A percentile compares a stretch with the other conserved stretches of the same genome.
Evolutionary conservation across 768 basidiomycete species (phyloP).

Genomic region (Tylopilus plumbeoviolaceoides): DNA sequence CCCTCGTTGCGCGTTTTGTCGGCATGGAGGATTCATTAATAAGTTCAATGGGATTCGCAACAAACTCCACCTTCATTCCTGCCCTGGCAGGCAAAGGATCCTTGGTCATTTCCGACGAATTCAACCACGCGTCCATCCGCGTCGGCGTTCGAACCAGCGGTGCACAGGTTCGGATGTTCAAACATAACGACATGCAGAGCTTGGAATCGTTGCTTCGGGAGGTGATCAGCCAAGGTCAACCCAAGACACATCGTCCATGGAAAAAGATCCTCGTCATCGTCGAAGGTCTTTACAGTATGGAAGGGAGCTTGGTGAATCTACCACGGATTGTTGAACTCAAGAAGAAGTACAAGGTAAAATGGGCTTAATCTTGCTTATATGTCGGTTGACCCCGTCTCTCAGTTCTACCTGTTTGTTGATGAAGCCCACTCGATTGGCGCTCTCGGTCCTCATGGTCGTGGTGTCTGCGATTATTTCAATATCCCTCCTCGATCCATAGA

Average conservation of each 20-base stretch:
- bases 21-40: conserved; percentile 90
- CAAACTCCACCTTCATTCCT: conserved; percentile 91
- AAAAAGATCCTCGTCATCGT: conserved; percentile 95
- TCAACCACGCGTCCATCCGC: conserved; percentile 94
- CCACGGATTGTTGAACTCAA: conserved; percentile 83
- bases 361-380: conserved; percentile 12
- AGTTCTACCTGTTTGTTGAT: conserved; percentile 96
- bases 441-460: conserved; percentile 90
- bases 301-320: conserved; percentile 88
- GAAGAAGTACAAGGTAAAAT: conserved; percentile 83
- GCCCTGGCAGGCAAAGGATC: conserved; percentile 88
- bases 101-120: conserved; percentile 93
- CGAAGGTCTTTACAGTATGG: conserved; percentile 97
- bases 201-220: conserved; percentile 82
- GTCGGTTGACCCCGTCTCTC: neutral
- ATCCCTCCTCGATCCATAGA: conserved; percentile 80
- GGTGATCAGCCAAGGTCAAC: conserved; percentile 94
- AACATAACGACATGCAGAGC: conserved; percentile 90
- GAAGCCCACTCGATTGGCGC: conserved; percentile 98
- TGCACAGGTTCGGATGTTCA: conserved; percentile 88
- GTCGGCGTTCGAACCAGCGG: conserved; percentile 88
- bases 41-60: conserved; percentile 95
- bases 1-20: conserved; percentile 84
- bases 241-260: conserved; percentile 98
- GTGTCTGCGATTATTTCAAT: conserved; percentile 91